Percentiles rank a stretch among this genome's conserved stretches.
Evolutionary conservation across 306 rosid genomes (phyloP).

Genomic region (Senna siamea): DNA sequence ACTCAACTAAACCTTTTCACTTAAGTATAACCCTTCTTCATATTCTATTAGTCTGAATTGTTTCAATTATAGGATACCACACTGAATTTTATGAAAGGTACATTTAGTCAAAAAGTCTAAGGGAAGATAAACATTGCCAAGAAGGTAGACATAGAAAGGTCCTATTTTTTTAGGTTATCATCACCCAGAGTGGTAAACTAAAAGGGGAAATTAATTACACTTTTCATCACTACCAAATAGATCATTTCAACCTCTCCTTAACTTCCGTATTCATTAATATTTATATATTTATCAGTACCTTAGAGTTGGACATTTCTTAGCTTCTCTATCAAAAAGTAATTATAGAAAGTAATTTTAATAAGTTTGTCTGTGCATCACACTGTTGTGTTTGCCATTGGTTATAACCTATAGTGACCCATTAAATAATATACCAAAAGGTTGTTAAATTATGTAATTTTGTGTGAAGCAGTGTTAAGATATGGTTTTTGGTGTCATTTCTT

Average conservation of each 20-base stretch:
- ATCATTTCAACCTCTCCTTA: conserved; percentile 41
- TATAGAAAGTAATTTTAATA: no score
- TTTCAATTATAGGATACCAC: background rate
- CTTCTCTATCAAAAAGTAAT: background rate
- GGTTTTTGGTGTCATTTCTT: no score
- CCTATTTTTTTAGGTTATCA: no score
- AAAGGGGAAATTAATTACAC: background rate
- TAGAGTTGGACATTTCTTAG: background rate
- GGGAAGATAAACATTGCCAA: no score
- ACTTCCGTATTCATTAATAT: conserved; percentile 16
- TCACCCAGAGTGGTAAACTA: background rate
- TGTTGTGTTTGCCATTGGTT: no score
- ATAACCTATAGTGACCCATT: no score
- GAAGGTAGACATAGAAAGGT: no score
- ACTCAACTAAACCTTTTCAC: background rate
- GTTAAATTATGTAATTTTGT: no score
- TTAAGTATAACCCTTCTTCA: background rate
- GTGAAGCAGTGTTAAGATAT: no score
- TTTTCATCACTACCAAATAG: conserved; percentile 33
- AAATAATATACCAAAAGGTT: no score
- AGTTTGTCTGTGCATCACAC: no score
- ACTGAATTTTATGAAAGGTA: background rate
- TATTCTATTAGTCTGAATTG: background rate
- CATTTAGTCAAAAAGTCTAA: background rate
- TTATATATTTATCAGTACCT: background rate